Base-by-base conservation (phyloP, 2,329 filamentous ascomycete genomes). In the Harringtonia lauricola region DNA sequence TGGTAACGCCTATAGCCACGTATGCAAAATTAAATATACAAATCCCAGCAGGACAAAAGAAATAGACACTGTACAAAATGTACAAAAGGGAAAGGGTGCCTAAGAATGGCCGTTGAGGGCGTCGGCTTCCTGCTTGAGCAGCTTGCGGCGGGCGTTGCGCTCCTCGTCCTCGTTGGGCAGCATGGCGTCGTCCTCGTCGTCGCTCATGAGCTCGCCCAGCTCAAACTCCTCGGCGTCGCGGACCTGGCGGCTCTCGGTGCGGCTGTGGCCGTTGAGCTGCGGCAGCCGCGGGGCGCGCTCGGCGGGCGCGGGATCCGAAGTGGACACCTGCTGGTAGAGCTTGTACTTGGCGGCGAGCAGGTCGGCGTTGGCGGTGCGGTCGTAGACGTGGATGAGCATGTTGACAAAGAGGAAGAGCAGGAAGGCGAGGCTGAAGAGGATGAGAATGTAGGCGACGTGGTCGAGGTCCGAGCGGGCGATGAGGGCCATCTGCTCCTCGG, bases 171-270 rank as follows among this genome's bases (percentile, higher is more conserved):
- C 88, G 19, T 92, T 87, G 38, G 94, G 88, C 44, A 83, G 90
- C 59, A 89, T 90, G 0, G 86, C 90, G 45, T 92, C 86, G 2
- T 82, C 82, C 42, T 95, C 88, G 17, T 94, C 88, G 36, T 94
- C 89, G 46, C 84, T 92, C 59, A 89, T 89, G 33, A 98, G 65
- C 0, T 86, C 90, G 47, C 92, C 87, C 1, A 98, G 71, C 64
- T 96, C 92, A 59, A 95, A 98, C 54, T 95, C 88, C 58, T 95
- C 83, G 0, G 86, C 89, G 57, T 94, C 89, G 26, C 77, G 72
- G 31, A 90, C 68, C 48, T 76, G 76, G 12, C 70, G 66, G 21
- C 77, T 74, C 36, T 72, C 70, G 1, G 63, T 58, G 1, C 52
- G 54, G 2, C 64, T 2, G 10, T 60, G 59, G 19, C 64, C 65